Conservation (phyloP, 139 green algal genomes). For the Tetraselmis chui region DNA sequence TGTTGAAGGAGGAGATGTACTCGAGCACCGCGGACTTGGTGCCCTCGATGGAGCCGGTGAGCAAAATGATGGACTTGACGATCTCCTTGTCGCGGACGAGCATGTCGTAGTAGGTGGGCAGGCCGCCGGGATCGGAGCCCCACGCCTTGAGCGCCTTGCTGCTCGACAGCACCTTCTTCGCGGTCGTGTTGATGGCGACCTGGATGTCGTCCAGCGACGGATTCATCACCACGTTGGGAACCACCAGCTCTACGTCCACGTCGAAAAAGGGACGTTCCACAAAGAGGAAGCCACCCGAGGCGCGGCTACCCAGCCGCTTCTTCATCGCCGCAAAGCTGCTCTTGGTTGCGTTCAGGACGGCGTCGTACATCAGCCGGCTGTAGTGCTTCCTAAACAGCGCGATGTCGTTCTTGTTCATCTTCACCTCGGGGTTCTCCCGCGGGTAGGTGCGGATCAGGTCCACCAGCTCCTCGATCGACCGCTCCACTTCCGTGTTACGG, state of each 20-base stretch:
- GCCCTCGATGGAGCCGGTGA: conserved; percentile 72
- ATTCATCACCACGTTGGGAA: conserved; percentile 74
- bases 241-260: conserved; percentile 82
- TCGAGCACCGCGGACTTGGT: conserved; percentile 58
- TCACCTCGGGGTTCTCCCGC: conserved; percentile 59
- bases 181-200: conserved; percentile 69
- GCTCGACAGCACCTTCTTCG: conserved; percentile 52
- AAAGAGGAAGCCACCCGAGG: conserved; percentile 57
- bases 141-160: conserved; percentile 64
- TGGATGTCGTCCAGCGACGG: conserved; percentile 83
- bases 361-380: conserved; percentile 75
- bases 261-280: conserved; percentile 79
- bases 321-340: conserved; percentile 69
- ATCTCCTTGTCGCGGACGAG: conserved; percentile 77
- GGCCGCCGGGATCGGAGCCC: conserved; percentile 36
- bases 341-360: conserved; percentile 64
- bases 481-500: conserved; percentile 62
- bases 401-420: conserved; percentile 39
- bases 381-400: conserved; percentile 58
- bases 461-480: conserved; percentile 69
- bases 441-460: conserved; percentile 39
- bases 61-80: conserved; percentile 71
- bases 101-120: conserved; percentile 65
- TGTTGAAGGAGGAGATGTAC: conserved; percentile 72
- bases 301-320: conserved; percentile 55